Percentiles rank a stretch among this genome's conserved stretches.
Evolutionary conservation across 345 rosid species (phyloP).

Genomic region (Psidium guajava): DNA sequence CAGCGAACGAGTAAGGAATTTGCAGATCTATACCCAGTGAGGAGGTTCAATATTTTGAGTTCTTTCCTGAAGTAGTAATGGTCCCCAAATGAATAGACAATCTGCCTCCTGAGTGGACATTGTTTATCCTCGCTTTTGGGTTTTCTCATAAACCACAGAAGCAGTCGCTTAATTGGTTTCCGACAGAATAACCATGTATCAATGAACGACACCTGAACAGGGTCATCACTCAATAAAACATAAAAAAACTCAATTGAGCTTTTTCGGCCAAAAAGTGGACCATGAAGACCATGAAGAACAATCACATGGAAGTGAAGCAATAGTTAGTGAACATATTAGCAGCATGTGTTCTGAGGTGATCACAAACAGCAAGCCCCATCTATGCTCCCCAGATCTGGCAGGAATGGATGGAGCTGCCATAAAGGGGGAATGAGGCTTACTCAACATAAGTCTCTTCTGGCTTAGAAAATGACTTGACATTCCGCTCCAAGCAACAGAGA

Average conservation of each 20-base stretch:
- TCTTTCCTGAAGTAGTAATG: constrained; percentile 82
- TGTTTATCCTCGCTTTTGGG: constrained; percentile 19
- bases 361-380: neutral
- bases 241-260: neutral
- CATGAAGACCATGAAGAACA: neutral
- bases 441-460: neutral
- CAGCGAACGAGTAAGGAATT: neutral
- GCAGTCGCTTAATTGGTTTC: constrained; percentile 47
- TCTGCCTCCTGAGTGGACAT: constrained; percentile 43
- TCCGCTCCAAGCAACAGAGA: neutral
- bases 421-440: neutral
- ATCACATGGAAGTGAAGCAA: neutral
- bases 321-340: neutral
- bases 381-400: neutral
- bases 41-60: constrained; percentile 77
- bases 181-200: constrained; percentile 71
- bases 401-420: neutral
- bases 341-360: neutral
- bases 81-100: constrained; percentile 78
- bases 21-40: constrained; percentile 55
- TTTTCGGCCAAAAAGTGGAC: neutral
- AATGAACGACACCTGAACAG: constrained; percentile 62
- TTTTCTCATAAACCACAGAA: constrained; percentile 61
- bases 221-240: neutral
- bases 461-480: neutral